Evolutionary conservation across 768 basidiomycete species (phyloP).

Genomic region (Pulveroboletus sp.): DNA sequence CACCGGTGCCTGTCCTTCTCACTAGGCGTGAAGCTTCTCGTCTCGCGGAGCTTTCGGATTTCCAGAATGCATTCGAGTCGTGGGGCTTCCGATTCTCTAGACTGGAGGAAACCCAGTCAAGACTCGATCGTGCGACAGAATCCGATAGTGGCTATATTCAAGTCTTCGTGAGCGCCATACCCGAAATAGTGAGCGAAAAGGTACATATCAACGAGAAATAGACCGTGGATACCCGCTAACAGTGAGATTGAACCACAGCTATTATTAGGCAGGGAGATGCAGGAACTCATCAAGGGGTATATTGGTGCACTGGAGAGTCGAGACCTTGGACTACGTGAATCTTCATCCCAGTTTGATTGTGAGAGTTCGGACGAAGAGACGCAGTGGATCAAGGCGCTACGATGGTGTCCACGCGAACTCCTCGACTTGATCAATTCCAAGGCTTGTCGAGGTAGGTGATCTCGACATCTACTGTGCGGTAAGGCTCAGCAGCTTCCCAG

Average conservation of each 20-base stretch:
- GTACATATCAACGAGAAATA: constrained; percentile 25
- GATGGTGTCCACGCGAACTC: constrained; percentile 79
- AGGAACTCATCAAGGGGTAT: constrained; percentile 69
- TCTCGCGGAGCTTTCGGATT: constrained; percentile 39
- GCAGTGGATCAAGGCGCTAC: constrained; percentile 66
- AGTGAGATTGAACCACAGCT: constrained; percentile 43
- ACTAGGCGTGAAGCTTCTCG: constrained; percentile 58
- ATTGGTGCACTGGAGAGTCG: constrained; percentile 58
- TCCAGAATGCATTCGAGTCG: constrained; percentile 47
- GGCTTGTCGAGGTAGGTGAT: constrained; percentile 80
- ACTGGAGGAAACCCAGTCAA: constrained; percentile 24
- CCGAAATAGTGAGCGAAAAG: constrained; percentile 70
- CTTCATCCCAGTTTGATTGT: constrained; percentile 10
- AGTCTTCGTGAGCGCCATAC: constrained; percentile 58
- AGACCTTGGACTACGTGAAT: constrained; percentile 23
- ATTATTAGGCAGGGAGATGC: constrained; percentile 65
- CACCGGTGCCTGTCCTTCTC: constrained; percentile 59
- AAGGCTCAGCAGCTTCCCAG: constrained; percentile 37
- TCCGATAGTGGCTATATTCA: constrained; percentile 50
- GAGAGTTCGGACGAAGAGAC: constrained; percentile 19
- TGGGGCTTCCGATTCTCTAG: constrained; percentile 69
- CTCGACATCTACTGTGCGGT: not conserved
- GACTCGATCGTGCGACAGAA: constrained; percentile 16
- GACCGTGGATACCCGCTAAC: constrained; percentile 2
- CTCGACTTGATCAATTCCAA: constrained; percentile 89